Conservation (phyloP, 768 basidiomycete genomes). For the Lactarius quietus region DNA sequence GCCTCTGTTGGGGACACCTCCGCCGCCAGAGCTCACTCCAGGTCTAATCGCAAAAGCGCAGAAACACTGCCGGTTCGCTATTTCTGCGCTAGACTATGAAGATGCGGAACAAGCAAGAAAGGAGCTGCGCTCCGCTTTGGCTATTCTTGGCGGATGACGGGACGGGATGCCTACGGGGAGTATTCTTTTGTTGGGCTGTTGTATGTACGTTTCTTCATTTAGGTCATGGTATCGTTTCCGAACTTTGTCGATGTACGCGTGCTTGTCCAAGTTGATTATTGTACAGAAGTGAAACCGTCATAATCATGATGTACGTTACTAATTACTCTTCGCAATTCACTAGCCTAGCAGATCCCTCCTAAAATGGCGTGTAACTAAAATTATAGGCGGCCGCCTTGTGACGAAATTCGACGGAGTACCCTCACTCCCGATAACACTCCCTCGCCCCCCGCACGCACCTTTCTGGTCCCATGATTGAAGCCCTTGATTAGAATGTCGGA, state of each 20-base stretch:
- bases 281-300: not conserved
- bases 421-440: no score
- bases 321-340: conserved; percentile 1
- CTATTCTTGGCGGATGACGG: conserved; percentile 52
- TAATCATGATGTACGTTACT: conserved; percentile 8
- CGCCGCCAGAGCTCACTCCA: conserved; percentile 52
- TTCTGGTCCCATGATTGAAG: not conserved
- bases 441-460: no score
- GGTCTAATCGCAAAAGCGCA: conserved; percentile 69
- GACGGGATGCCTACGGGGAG: not conserved
- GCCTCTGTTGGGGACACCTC: conserved; percentile 14
- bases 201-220: not conserved
- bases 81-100: conserved; percentile 95
- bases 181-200: not conserved
- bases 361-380: not conserved
- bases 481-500: not conserved
- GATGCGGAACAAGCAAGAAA: conserved; percentile 82
- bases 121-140: conserved; percentile 77
- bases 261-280: conserved; percentile 3
- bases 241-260: not conserved
- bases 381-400: not conserved
- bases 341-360: not conserved
- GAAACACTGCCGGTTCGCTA: conserved; percentile 90
- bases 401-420: not conserved
- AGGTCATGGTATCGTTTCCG: not conserved